phyloP scores from a whole-genome alignment of 2,329 filamentous ascomycete genomes.

The Corinectria fuckeliana region DNA sequence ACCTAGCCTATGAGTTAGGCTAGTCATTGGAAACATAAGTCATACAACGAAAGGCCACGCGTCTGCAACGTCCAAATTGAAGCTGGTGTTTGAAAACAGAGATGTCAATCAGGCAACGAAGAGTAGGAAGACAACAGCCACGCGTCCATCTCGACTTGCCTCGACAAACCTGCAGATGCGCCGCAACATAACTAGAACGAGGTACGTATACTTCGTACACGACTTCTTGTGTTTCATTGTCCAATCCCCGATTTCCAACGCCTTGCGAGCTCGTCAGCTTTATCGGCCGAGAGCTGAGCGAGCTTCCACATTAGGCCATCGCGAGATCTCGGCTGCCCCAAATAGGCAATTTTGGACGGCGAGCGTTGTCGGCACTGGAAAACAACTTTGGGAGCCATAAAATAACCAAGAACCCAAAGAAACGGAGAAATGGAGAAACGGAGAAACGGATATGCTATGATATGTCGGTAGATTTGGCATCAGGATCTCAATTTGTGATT shows the following conservation, averaged over 20 bases:
- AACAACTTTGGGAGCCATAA: background rate
- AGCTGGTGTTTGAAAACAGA: background rate
- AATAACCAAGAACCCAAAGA: no score
- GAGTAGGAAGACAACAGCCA: background rate
- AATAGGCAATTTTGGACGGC: constrained; percentile 5
- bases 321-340: constrained; percentile 5
- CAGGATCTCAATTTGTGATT: background rate
- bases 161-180: background rate
- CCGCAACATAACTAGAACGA: no score
- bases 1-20: background rate
- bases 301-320: constrained; percentile 3
- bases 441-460: background rate
- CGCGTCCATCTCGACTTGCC: background rate
- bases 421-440: background rate
- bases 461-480: background rate
- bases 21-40: background rate
- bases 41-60: background rate
- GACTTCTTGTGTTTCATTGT: background rate
- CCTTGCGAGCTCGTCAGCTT: background rate
- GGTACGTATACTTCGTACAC: no score
- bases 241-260: background rate
- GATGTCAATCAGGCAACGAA: background rate
- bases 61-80: background rate
- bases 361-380: background rate
- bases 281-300: background rate